Evolutionary conservation across 345 rosid genomes (phyloP).

Genomic region (Schrenkiella parvula): DNA sequence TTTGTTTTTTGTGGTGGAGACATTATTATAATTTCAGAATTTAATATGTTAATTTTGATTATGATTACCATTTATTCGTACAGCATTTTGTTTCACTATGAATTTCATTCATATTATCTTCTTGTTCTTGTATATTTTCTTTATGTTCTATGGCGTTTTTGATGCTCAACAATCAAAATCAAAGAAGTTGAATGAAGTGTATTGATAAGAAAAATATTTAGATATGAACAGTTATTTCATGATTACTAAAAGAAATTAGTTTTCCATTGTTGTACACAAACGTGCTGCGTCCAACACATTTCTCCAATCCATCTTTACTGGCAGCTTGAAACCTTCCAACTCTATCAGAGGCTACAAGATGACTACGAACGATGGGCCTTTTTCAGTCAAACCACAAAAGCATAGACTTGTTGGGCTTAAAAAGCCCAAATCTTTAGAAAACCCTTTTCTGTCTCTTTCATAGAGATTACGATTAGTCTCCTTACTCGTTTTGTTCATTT

Average conservation of each 20-base stretch:
- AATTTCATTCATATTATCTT: not conserved
- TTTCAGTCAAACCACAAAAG: not conserved
- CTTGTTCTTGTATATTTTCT: not conserved
- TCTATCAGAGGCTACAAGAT: not conserved
- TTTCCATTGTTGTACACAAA: too few species aligned
- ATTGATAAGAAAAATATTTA: too few species aligned
- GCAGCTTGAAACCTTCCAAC: not conserved
- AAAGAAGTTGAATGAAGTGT: too few species aligned
- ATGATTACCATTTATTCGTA: not conserved
- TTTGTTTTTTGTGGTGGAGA: too few species aligned
- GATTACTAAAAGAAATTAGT: too few species aligned
- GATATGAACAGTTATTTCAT: too few species aligned
- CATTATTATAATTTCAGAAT: not conserved
- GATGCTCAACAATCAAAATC: too few species aligned
- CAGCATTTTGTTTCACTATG: not conserved
- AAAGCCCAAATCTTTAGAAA: slow-evolving; percentile 4
- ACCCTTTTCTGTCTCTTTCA: not conserved
- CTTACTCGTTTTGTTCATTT: not conserved
- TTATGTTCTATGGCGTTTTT: too few species aligned
- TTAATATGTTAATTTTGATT: not conserved
- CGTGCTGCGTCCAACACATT: too few species aligned
- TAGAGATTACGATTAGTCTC: not conserved
- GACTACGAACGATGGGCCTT: not conserved
- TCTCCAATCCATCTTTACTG: not conserved
- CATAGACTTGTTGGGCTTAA: not conserved